A percentile compares a stretch with the other conserved stretches of the same genome.
Conservation (phyloP, 129 eudicot genomes). For the Helianthus tuberosus region DNA sequence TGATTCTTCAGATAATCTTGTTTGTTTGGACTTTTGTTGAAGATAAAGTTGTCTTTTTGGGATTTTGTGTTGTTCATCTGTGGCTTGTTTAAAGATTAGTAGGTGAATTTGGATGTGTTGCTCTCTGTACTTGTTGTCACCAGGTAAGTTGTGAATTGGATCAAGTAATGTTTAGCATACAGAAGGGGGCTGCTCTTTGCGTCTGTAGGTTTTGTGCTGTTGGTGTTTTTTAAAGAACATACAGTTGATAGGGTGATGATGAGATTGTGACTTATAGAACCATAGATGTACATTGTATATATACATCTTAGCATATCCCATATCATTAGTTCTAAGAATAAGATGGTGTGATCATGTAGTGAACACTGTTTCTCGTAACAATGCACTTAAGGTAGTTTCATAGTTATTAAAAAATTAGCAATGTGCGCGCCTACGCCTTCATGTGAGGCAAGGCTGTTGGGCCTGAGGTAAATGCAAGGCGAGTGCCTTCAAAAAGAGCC, state of each 20-base stretch:
- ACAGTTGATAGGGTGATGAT: background rate
- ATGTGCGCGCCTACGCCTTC: background rate
- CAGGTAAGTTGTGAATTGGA: background rate
- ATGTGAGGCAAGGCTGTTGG: background rate
- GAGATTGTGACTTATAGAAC: background rate
- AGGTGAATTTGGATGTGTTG: constrained; percentile 6
- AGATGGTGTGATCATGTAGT: background rate
- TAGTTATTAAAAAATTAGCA: background rate
- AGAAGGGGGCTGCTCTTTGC: background rate
- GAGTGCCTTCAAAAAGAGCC: background rate
- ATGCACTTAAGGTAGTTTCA: background rate
- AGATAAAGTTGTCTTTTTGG: background rate
- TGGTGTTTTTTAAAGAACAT: background rate
- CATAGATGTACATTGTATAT: background rate
- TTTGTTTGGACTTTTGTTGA: constrained; percentile 10
- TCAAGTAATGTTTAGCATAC: background rate
- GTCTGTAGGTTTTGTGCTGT: background rate
- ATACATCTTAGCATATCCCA: background rate
- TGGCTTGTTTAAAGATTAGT: constrained; percentile 5
- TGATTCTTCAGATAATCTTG: constrained; percentile 1
- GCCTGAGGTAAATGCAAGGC: background rate
- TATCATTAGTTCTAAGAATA: background rate
- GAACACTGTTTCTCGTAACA: background rate
- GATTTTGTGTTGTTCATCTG: background rate
- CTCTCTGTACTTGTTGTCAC: background rate